Evolutionary conservation across 2,329 filamentous ascomycete species (phyloP).

Genomic region (Pestalotiopsis sp.): DNA sequence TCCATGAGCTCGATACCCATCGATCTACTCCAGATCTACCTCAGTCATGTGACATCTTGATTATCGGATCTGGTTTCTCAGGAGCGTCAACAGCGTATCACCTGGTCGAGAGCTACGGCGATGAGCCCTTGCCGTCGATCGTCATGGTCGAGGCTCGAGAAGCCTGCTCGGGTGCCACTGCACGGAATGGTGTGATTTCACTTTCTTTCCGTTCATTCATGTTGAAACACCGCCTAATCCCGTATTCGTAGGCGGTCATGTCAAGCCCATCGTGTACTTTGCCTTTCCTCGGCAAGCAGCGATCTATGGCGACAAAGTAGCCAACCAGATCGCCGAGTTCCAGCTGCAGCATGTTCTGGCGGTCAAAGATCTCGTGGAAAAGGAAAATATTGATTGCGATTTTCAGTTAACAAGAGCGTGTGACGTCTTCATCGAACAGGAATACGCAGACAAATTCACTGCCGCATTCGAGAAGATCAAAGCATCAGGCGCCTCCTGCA

Average conservation of each 20-base stretch:
- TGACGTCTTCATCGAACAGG: slow-evolving; percentile 17
- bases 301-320: slow-evolving; percentile 21
- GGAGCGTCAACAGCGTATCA: slow-evolving; percentile 28
- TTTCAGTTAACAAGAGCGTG: slow-evolving; percentile 40
- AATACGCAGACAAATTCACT: not conserved
- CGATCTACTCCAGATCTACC: slow-evolving; percentile 13
- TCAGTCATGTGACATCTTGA: slow-evolving; percentile 19
- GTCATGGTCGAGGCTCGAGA: slow-evolving; percentile 20
- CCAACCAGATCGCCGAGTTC: slow-evolving; percentile 30
- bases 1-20: slow-evolving; percentile 7
- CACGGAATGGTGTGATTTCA: slow-evolving; percentile 18
- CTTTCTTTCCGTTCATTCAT: slow-evolving; percentile 13
- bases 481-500: slow-evolving; percentile 24
- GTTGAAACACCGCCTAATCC: too few relatives aligned
- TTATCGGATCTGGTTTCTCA: slow-evolving; percentile 24
- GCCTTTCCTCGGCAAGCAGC: slow-evolving; percentile 18
- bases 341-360: slow-evolving; percentile 27
- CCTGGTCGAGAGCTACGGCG: slow-evolving; percentile 28
- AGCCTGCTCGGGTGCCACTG: slow-evolving; percentile 22
- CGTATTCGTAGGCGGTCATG: slow-evolving; percentile 25
- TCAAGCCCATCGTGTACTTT: slow-evolving; percentile 36
- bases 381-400: slow-evolving; percentile 43
- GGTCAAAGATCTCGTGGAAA: slow-evolving; percentile 37
- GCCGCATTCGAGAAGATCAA: slow-evolving; percentile 23
- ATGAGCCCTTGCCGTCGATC: slow-evolving; percentile 17